Percentiles rank a stretch among this genome's conserved stretches.
These are phyloP conservation scores for Cryphonectria radicalis DNA, from an alignment of 2,329 filamentous ascomycete species.

Conservation along the genomic window DNA sequence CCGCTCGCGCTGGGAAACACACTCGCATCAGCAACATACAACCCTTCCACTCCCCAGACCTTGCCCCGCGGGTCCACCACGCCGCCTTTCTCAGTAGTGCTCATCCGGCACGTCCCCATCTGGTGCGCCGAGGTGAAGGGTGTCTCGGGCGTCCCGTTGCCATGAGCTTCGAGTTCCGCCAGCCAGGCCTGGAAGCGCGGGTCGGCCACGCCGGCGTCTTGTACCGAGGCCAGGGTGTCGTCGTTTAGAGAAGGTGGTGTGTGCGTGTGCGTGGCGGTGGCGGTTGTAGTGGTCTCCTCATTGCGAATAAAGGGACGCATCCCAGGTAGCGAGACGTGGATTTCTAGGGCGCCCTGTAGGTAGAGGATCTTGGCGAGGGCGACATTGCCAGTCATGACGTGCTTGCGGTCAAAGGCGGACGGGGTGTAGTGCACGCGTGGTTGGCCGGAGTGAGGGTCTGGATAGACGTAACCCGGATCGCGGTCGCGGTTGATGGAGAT, in stretches of 20 bases:
- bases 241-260: not conserved
- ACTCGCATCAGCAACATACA: slow-evolving; percentile 72
- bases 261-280: not conserved
- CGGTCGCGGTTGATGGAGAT: slow-evolving; percentile 74
- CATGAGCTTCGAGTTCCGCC: slow-evolving; percentile 48
- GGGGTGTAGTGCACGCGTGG: slow-evolving; percentile 69
- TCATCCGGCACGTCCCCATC: slow-evolving; percentile 76
- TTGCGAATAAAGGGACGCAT: slow-evolving; percentile 61
- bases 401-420: slow-evolving; percentile 70
- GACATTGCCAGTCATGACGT: slow-evolving; percentile 71
- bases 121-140: slow-evolving; percentile 69
- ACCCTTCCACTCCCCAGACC: slow-evolving; percentile 65
- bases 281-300: not conserved
- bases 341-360: slow-evolving; percentile 74
- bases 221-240: slow-evolving; percentile 9
- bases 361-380: slow-evolving; percentile 76
- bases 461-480: slow-evolving; percentile 72
- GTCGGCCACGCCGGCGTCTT: slow-evolving; percentile 57
- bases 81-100: slow-evolving; percentile 48
- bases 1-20: slow-evolving; percentile 73
- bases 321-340: slow-evolving; percentile 65
- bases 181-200: slow-evolving; percentile 64
- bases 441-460: slow-evolving; percentile 67
- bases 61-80: slow-evolving; percentile 59
- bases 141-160: slow-evolving; percentile 53